phyloP scores from a whole-genome alignment of 176 grass and related monocot genomes.

The Eleusine indica region DNA sequence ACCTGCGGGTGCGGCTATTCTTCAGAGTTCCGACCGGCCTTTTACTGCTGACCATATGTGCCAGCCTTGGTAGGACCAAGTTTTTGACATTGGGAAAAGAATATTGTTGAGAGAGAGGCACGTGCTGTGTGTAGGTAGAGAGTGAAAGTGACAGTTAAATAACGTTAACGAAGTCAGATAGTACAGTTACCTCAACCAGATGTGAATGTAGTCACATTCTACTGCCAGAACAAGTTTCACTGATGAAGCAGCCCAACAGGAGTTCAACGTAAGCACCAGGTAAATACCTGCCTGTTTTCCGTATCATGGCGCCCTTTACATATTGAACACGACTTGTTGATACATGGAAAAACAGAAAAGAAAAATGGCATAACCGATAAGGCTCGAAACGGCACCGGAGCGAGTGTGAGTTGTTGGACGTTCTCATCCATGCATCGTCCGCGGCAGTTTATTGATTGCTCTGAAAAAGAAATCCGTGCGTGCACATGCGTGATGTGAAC shows the following conservation, averaged over 20 bases:
- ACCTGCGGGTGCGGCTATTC: neutral
- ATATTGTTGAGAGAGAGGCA: too few species aligned
- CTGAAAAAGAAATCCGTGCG: neutral
- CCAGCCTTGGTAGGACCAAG: neutral
- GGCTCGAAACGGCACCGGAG: neutral
- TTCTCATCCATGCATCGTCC: slow-evolving; percentile 19
- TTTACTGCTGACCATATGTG: neutral
- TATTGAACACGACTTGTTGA: neutral
- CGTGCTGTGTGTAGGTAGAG: too few species aligned
- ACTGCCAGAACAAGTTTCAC: neutral
- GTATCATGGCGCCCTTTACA: neutral
- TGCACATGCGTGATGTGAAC: slow-evolving; percentile 16
- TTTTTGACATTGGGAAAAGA: too few species aligned
- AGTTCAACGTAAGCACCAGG: neutral
- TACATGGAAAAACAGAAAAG: neutral
- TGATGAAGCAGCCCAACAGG: too few species aligned
- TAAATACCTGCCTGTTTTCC: neutral
- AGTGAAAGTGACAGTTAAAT: too few species aligned
- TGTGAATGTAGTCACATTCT: neutral
- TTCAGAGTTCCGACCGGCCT: neutral
- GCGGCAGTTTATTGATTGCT: too few species aligned
- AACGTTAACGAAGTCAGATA: too few species aligned
- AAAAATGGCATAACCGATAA: neutral
- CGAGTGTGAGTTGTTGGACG: neutral
- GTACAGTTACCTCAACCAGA: neutral